These are phyloP conservation scores for Cladobotryum protrusum DNA, from an alignment of 2,329 filamentous ascomycete genomes.

Conservation along the genomic window DNA sequence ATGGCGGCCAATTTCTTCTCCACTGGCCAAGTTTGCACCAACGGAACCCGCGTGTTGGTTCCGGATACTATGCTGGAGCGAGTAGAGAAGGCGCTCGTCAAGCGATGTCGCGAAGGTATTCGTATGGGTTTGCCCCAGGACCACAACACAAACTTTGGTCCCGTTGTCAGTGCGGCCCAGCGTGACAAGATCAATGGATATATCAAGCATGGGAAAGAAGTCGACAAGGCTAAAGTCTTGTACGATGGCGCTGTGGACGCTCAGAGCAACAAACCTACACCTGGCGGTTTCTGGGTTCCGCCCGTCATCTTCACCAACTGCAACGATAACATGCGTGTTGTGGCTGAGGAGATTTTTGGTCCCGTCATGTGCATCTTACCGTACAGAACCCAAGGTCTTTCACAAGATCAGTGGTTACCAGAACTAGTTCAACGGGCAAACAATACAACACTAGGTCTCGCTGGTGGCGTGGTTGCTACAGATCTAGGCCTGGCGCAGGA, in stretches of 20 bases:
- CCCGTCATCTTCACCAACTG: conserved; percentile 85
- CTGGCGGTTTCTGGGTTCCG: conserved; percentile 72
- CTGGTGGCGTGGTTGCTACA: conserved; percentile 75
- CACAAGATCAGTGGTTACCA: conserved; percentile 43
- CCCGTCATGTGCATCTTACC: conserved; percentile 77
- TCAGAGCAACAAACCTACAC: conserved; percentile 43
- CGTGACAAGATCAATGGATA: conserved; percentile 72
- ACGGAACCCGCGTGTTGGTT: conserved; percentile 83
- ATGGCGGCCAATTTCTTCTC: conserved; percentile 96
- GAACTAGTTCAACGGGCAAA: conserved; percentile 70
- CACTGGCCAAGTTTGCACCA: conserved; percentile 87
- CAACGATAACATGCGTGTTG: conserved; percentile 73
- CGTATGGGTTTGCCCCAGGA: conserved; percentile 70
- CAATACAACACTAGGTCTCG: conserved; percentile 68
- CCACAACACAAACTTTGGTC: conserved; percentile 72
- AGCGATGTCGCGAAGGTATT: conserved; percentile 54
- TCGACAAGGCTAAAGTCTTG: conserved; percentile 67
- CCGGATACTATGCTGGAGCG: conserved; percentile 56
- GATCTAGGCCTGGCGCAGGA: conserved; percentile 69
- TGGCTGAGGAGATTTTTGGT: conserved; percentile 80
- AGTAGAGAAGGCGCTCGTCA: conserved; percentile 62
- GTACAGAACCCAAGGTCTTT: conserved; percentile 48
- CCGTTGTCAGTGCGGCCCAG: conserved; percentile 69
- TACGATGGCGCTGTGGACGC: conserved; percentile 59
- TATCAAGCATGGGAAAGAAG: conserved; percentile 66